A percentile compares a stretch with the other conserved stretches of the same genome.
These are phyloP conservation scores for Oryza australiensis DNA, from an alignment of 176 grass and related monocot genomes.

Conservation along the genomic window DNA sequence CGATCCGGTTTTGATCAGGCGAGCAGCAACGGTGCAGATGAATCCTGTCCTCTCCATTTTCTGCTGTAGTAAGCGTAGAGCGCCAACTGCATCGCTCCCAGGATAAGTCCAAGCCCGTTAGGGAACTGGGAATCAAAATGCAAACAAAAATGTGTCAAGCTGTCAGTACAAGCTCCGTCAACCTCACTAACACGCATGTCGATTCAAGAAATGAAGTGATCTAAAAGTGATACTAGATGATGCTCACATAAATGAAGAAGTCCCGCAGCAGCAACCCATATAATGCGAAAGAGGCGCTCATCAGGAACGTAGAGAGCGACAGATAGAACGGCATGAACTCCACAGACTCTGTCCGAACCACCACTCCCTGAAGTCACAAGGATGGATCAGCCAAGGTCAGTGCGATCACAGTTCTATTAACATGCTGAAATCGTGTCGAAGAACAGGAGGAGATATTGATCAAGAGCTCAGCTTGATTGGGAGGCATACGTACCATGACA, in stretches of 20 bases:
- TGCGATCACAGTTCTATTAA: neutral
- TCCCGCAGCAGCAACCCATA: slow-evolving; percentile 67
- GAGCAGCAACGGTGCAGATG: slow-evolving; percentile 46
- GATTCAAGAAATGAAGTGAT: neutral
- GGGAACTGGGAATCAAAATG: slow-evolving; percentile 52
- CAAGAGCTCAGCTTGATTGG: neutral
- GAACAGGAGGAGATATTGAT: neutral
- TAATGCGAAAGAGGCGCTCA: slow-evolving; percentile 59
- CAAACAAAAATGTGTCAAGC: neutral
- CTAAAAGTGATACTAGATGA: neutral
- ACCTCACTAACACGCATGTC: neutral
- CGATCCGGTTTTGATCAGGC: slow-evolving; percentile 22
- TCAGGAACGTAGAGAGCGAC: slow-evolving; percentile 72
- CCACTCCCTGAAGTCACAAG: slow-evolving; percentile 57
- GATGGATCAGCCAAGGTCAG: neutral
- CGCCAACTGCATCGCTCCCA: slow-evolving; percentile 59
- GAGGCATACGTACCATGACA: slow-evolving; percentile 65
- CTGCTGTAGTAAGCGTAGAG: slow-evolving; percentile 74
- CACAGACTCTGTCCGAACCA: slow-evolving; percentile 78
- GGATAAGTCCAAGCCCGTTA: slow-evolving; percentile 68
- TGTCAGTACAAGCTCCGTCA: neutral
- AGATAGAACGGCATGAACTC: slow-evolving; percentile 96
- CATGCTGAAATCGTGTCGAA: neutral
- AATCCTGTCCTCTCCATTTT: slow-evolving; percentile 39
- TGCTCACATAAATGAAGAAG: slow-evolving; percentile 78